Evolutionary conservation across 73 alveolate species (phyloP).

Genomic region (Paramecium primaurelia): DNA sequence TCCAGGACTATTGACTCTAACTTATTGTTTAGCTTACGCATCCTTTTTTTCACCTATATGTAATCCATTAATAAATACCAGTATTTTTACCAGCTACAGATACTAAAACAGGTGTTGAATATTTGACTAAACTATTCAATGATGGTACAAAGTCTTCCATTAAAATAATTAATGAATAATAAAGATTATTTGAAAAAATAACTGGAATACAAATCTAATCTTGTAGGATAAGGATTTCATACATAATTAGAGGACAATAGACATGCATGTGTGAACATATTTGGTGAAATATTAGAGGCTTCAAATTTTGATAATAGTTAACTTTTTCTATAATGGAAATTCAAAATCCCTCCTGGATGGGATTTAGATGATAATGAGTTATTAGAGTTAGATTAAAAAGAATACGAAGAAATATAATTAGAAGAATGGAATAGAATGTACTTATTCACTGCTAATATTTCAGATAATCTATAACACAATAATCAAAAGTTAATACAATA

Average conservation of each 20-base stretch:
- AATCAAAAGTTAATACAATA: background rate
- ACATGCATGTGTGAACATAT: background rate
- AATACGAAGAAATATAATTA: background rate
- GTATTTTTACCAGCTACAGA: slow-evolving; percentile 79
- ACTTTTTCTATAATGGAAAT: background rate
- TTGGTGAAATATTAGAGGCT: slow-evolving; percentile 38
- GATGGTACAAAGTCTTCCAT: slow-evolving; percentile 57
- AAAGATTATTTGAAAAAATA: slow-evolving; percentile 13
- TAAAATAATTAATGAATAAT: background rate
- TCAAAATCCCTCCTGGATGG: slow-evolving; percentile 29
- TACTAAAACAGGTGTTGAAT: slow-evolving; percentile 87
- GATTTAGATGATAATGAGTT: slow-evolving; percentile 3
- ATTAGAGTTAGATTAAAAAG: slow-evolving; percentile 17
- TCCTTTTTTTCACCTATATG: background rate
- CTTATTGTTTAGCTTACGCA: background rate
- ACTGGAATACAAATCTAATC: slow-evolving; percentile 21
- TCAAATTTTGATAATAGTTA: background rate
- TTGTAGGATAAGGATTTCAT: slow-evolving; percentile 26
- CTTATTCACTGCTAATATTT: background rate
- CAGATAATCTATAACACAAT: background rate
- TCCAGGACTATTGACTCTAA: slow-evolving; percentile 17
- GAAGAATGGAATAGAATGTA: slow-evolving; percentile 49
- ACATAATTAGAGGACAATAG: background rate
- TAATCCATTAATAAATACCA: background rate
- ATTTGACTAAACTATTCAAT: slow-evolving; percentile 76